phyloP scores from a whole-genome alignment of 345 rosid genomes.

The Ailanthus altissimus region DNA sequence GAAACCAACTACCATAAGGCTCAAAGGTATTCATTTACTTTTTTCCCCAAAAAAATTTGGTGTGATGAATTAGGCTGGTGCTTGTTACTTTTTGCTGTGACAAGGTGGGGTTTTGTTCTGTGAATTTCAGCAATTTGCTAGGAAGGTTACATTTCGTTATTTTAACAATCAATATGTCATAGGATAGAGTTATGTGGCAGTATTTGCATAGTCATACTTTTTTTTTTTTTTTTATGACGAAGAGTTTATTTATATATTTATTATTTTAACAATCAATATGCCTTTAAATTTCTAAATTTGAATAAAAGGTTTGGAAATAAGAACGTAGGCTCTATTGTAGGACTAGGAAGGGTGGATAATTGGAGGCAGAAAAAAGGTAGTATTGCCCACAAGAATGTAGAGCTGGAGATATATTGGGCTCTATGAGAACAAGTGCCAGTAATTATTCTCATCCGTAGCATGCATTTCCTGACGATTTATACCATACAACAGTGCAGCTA shows the following conservation, averaged over 20 bases:
- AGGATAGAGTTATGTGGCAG: neutral
- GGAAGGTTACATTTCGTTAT: neutral
- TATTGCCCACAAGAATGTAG: neutral
- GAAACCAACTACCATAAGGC: constrained; percentile 61
- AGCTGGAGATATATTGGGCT: neutral
- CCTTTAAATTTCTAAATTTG: neutral
- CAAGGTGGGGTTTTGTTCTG: neutral
- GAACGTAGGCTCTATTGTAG: neutral
- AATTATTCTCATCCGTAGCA: neutral
- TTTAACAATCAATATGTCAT: neutral
- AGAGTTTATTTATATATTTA: neutral
- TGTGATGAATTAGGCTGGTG: neutral
- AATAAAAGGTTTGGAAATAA: neutral
- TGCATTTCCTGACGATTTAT: neutral
- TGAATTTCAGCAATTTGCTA: neutral
- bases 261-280: neutral
- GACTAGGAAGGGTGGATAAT: neutral
- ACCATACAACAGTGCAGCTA: neutral
- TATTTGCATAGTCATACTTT: neutral
- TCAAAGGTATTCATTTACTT: constrained; percentile 51
- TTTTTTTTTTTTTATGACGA: neutral
- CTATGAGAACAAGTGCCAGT: constrained; percentile 1
- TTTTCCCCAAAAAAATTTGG: neutral
- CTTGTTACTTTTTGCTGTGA: neutral
- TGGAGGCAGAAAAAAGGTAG: neutral